Base-by-base conservation (phyloP, 768 basidiomycete genomes). In the Suillus discolor region DNA sequence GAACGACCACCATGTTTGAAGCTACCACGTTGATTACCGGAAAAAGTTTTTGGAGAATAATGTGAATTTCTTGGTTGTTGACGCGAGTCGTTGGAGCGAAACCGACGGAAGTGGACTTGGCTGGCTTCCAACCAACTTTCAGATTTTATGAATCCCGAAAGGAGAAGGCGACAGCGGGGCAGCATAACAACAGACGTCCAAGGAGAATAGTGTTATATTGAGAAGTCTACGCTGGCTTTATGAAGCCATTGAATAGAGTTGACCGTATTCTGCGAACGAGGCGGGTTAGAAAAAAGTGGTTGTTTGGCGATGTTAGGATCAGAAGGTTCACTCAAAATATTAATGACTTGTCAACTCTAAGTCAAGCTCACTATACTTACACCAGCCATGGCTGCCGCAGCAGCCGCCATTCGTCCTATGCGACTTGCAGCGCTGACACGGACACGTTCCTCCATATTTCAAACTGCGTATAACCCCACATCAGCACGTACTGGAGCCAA, bases 381-480 rank as follows among this genome's bases (percentile, higher is more conserved):
- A 47, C 44, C 42, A 42, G 39, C 47, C 67, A 76, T 77, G 74
- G 65, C 65, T 31, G 53, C 65, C 39, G 39, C 15, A 15, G 65
- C 66, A 9, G 74, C 81, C 42, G 72, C 75, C 12, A 71, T 85
- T n/a, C 70, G 78, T 5, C 81, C 83, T 25, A 79, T 84, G 44
- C 85, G 87, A 61, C 76, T 93, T n/a, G 79, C 81, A 16, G 80
- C 85, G n/a, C 81, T 95, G 67, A 84, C 77, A 1, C 83, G 85
- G 59, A 80, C 92, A 6, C 89, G 89, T 53, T 89, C 87, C 74
- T 74, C 82, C 49, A 86, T 98, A 62, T 97, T 98, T 73, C 87
- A 94, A 73, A 97, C 94, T 11, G 82, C 90, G 4, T 94, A 92
- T 79, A 98, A 98, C 78, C 96, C 96, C 0, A 84, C 84, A 3